Evolutionary conservation across 2,329 filamentous ascomycete genomes (phyloP), one percentile per base, ranked within the genome.

Genomic region (Lasiodiplodia theobromae): DNA sequence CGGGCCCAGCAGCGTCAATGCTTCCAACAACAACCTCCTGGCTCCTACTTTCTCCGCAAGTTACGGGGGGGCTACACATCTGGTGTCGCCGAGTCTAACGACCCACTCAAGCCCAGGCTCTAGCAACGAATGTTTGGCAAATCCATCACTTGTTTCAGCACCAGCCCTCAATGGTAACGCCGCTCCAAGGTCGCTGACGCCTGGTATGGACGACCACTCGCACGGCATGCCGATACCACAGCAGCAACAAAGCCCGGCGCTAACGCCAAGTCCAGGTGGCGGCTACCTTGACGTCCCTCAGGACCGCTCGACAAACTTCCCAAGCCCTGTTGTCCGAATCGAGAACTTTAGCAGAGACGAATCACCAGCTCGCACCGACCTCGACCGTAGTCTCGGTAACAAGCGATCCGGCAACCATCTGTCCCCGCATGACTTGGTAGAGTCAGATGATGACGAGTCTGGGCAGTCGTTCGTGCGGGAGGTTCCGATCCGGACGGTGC

Each of bases 321-420:
- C 77, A 18, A 80, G 78, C 69, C 79, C 79, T 18, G 79, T 80
- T 56, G 77, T 80, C n/a, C 74, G 77, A 21, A 75, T 81, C 10
- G 77, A 80, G 69, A 75, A 79, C 37, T 80, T 75, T 67, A 77
- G 76, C 54, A 72, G 76, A 66, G 75, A 76, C 58, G 78, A 77
- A 16, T 79, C 78, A 2, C 76, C 78, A 4, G 74, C 76, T 10
- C 75, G 70, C 64, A 77, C 77, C 12, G 75, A 79, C 52, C 72
- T 77, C 11, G 74, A 77, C 70, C 73, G 75, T 58, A 79, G 78
- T 53, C 74, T 76, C 69, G 74, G 76, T 40, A 78, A 76, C 66
- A 76, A 74, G 25, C 74, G 74, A 37, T 79, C 77, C 14, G 77
- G 73, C 12, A 77, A 77, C 28, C 78, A 80, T 58, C 73, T 81